Conservation (phyloP, 495 filamentous ascomycete species). For the Amorphotheca resinae region DNA sequence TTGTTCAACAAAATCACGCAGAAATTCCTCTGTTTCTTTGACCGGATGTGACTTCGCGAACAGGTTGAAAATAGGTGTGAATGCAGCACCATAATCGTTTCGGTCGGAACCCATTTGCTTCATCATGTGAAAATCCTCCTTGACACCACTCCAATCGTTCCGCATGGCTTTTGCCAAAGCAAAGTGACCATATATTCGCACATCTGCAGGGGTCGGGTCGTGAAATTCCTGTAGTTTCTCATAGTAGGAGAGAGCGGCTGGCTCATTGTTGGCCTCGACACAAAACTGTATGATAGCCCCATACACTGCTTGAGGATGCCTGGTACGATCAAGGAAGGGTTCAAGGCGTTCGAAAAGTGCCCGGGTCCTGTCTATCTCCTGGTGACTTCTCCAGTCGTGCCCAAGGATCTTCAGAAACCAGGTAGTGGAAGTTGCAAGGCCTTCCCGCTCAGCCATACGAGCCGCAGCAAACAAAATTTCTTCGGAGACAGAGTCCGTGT, state of each 20-base stretch:
- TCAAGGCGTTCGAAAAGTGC: slow-evolving; percentile 13
- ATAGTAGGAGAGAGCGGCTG: slow-evolving; percentile 8
- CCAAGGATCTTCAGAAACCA: slow-evolving; percentile 15
- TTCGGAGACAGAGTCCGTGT: slow-evolving; percentile 5
- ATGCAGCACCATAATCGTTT: slow-evolving; percentile 20
- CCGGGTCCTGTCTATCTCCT: slow-evolving; percentile 9
- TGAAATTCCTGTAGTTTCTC: background rate
- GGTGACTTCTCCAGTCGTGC: slow-evolving; percentile 11
- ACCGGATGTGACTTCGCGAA: slow-evolving; percentile 29
- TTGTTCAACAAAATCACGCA: slow-evolving; percentile 24
- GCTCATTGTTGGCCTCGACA: slow-evolving; percentile 16
- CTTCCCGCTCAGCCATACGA: slow-evolving; percentile 7
- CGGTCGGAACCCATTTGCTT: slow-evolving; percentile 2
- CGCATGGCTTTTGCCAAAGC: slow-evolving; percentile 27
- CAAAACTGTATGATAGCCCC: slow-evolving; percentile 19
- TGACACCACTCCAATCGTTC: slow-evolving; percentile 35
- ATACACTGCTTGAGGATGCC: slow-evolving; percentile 13
- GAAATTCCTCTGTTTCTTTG: slow-evolving; percentile 30
- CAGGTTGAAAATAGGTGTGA: slow-evolving; percentile 32
- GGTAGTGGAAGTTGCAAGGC: slow-evolving; percentile 6
- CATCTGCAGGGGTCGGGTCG: background rate
- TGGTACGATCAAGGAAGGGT: background rate
- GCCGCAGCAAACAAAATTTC: slow-evolving; percentile 6
- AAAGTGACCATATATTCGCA: slow-evolving; percentile 23
- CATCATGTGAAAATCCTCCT: slow-evolving; percentile 26